Percentiles rank a stretch among this genome's conserved stretches.
Conservation (phyloP, 2,329 filamentous ascomycete species). For the Didymella arachidicola region DNA sequence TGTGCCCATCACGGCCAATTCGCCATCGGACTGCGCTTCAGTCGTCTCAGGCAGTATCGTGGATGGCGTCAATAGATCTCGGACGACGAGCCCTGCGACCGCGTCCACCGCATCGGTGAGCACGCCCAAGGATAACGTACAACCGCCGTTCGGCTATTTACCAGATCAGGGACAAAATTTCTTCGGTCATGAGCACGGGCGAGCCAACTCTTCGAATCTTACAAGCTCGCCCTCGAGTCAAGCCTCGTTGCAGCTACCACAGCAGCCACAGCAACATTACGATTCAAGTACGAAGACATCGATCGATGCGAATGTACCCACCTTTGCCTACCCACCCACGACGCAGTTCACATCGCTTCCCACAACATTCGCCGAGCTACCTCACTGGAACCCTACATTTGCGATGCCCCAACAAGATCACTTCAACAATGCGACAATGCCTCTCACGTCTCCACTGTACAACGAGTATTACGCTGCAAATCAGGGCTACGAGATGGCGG, state of each 20-base stretch:
- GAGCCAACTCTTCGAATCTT: conserved; percentile 28
- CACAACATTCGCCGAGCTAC: conserved; percentile 48
- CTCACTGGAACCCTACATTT: conserved; percentile 49
- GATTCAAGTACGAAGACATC: conserved; percentile 44
- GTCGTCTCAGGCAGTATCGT: conserved; percentile 51
- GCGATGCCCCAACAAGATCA: conserved; percentile 44
- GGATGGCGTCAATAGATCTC: conserved; percentile 54
- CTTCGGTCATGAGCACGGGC: conserved; percentile 39
- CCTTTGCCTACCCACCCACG: conserved; percentile 39
- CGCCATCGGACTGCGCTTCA: conserved; percentile 57
- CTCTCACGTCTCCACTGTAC: conserved; percentile 42
- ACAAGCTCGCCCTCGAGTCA: conserved; percentile 33
- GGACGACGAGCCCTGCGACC: conserved; percentile 56
- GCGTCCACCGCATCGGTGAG: conserved; percentile 49
- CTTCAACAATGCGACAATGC: conserved; percentile 35
- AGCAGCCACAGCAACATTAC: conserved; percentile 38
- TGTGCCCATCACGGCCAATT: conserved; percentile 57
- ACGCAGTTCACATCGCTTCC: conserved; percentile 46
- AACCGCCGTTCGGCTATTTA: conserved; percentile 50
- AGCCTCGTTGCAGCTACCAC: conserved; percentile 36
- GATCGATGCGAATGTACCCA: conserved; percentile 39
- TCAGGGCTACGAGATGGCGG: conserved; percentile 47
- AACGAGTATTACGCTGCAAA: conserved; percentile 48
- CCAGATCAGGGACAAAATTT: conserved; percentile 42
- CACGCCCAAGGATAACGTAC: conserved; percentile 46